Base-by-base conservation (phyloP, 1,284 basidiomycete species). In the Ceratobasidium sp. region DNA sequence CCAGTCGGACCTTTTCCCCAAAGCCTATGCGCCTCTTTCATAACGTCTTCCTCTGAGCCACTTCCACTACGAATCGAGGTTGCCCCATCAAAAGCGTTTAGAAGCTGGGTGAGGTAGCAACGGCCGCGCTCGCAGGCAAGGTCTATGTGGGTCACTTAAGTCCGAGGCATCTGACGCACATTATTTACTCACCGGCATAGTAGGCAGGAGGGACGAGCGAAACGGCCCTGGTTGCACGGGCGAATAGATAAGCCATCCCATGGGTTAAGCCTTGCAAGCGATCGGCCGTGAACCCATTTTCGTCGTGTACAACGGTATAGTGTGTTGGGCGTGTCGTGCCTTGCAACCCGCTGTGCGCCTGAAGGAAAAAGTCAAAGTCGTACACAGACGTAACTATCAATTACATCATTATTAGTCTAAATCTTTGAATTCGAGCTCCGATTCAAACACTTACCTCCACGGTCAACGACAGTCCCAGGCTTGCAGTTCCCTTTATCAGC, bases 321-420 rank as follows among this genome's bases (percentile, higher is more conserved):
- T 77, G 75, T 18, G 79, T 78, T 3, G 79, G 77, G 2, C 79
- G 63, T 6, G 79, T 79, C 18, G 79, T 77, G 13, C 75, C 75
- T 39, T 68, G 68, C 15, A 77, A 42, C 13, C 91, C 93, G 56
- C 90, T 92, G 79, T 95, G 94, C 77, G 90, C 91, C 83, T 93
- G 91, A 0, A 94, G 86, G 82, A 95, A 95, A 84, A 93, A 95
- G 82, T 95, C 94, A 70, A 93, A 93, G 81, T 94, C 93, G 64
- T 90, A 89, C 0, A 94, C 93, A 55, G 1, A 18, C 9, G 39
- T 13, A 20, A n/a, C 23, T 12, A 23, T 44, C 33, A 33, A 33
- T 33, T 4, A 33, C 1, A 33, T 33, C 33, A 33, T 33, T 4
- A 4, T 33, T 4, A 33, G 4, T 33, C 33, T 33, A 33, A 33